These are phyloP conservation scores for Anastatica hierochuntica DNA, from an alignment of 345 rosid genomes.

Conservation along the genomic window DNA sequence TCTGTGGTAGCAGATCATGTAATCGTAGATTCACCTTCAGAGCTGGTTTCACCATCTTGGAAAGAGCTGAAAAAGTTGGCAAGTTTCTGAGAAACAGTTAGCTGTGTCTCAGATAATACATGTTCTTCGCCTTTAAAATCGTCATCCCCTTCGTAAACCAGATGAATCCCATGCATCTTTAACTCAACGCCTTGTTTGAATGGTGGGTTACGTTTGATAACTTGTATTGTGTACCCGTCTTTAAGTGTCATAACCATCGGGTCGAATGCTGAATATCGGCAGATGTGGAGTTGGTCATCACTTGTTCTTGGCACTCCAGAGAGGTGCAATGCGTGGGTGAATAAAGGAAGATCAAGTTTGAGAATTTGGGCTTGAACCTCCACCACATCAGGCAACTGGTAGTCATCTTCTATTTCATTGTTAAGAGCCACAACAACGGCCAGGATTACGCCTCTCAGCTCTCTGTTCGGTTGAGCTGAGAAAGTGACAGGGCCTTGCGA, in stretches of 20 bases:
- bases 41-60: slow-evolving; percentile 8
- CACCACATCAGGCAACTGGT: slow-evolving; percentile 24
- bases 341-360: not conserved
- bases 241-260: slow-evolving; percentile 26
- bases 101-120: not conserved
- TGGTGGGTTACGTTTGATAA: not conserved
- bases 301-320: slow-evolving; percentile 40
- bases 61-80: slow-evolving; percentile 21
- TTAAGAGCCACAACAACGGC: slow-evolving; percentile 41
- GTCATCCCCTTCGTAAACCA: slow-evolving; percentile 26
- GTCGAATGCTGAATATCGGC: slow-evolving; percentile 28
- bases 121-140: not conserved
- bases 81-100: slow-evolving; percentile 20
- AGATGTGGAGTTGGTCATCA: slow-evolving; percentile 42
- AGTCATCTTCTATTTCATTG: slow-evolving; percentile 17
- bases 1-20: slow-evolving; percentile 6
- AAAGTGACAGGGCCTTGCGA: slow-evolving; percentile 23
- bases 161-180: slow-evolving; percentile 21
- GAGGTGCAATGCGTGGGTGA: slow-evolving; percentile 18
- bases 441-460: slow-evolving; percentile 36
- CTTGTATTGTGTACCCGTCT: slow-evolving; percentile 20
- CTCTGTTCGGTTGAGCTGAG: slow-evolving; percentile 28
- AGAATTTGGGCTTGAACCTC: slow-evolving; percentile 35
- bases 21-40: not conserved
- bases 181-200: slow-evolving; percentile 6